These are phyloP conservation scores for Scenedesmus sp. DNA, from an alignment of 163 green algal genomes.

Conservation along the genomic window DNA sequence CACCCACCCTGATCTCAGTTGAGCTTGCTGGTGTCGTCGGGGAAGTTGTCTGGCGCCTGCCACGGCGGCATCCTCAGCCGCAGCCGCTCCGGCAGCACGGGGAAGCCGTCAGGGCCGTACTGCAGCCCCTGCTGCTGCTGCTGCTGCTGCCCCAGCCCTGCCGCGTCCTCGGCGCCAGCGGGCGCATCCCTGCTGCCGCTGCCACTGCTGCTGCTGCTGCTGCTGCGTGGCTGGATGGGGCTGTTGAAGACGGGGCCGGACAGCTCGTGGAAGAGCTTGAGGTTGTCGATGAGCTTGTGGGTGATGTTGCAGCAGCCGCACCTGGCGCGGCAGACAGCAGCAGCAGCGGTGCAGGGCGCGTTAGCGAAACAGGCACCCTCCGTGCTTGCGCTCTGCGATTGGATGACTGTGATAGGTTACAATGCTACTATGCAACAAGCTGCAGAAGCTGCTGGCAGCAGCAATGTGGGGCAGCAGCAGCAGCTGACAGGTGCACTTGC, in stretches of 20 bases:
- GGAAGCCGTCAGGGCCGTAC: constrained; percentile 4
- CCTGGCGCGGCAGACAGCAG: constrained; percentile 27
- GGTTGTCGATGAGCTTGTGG: constrained; percentile 70
- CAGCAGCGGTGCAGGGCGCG: too few relatives aligned
- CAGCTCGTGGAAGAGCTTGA: constrained; percentile 67
- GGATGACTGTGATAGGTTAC: too few relatives aligned
- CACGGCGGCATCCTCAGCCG: constrained; percentile 5
- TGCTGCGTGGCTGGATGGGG: constrained; percentile 3
- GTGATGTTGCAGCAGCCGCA: constrained; percentile 50
- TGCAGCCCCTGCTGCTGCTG: constrained; percentile 25
- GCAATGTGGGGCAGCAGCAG: not conserved
- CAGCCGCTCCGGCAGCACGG: constrained; percentile 24
- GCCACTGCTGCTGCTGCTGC: not conserved
- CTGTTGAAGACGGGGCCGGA: constrained; percentile 49
- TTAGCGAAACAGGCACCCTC: too few relatives aligned
- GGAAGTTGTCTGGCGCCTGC: not conserved
- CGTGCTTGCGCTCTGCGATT: too few relatives aligned
- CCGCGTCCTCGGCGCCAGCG: not conserved
- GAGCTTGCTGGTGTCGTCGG: constrained; percentile 17
- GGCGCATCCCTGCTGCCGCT: not conserved
- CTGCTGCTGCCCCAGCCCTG: not conserved
- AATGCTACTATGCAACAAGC: too few relatives aligned
- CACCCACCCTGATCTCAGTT: not conserved
- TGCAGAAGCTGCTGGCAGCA: too few relatives aligned
- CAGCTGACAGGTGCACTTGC: too few relatives aligned